phyloP scores from a whole-genome alignment of 2,329 filamentous ascomycete species.

The Botrytis aclada region DNA sequence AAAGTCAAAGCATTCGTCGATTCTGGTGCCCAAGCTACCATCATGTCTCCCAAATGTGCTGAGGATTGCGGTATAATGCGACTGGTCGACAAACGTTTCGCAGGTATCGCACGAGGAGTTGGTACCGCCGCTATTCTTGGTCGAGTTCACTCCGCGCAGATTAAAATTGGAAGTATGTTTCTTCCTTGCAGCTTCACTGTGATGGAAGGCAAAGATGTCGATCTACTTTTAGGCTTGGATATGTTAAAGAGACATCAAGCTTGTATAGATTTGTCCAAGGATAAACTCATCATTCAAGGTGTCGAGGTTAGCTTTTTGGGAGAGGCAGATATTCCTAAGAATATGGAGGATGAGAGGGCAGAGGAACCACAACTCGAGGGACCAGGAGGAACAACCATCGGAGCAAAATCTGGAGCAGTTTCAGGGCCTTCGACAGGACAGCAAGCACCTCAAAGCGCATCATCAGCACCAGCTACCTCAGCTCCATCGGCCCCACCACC shows the following conservation, averaged over 20 bases:
- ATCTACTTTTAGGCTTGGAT: slow-evolving; percentile 87
- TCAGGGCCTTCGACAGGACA: slow-evolving; percentile 43
- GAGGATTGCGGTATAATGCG: slow-evolving; percentile 94
- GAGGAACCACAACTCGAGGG: slow-evolving; percentile 83
- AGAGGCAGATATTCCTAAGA: slow-evolving; percentile 91
- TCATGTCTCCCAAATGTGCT: slow-evolving; percentile 94
- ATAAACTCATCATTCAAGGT: slow-evolving; percentile 82
- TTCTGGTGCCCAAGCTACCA: slow-evolving; percentile 94
- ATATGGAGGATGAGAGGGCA: slow-evolving; percentile 66
- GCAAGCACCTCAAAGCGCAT: slow-evolving; percentile 21
- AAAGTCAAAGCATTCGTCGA: slow-evolving; percentile 96
- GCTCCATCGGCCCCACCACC: slow-evolving; percentile 21
- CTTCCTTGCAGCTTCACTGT: slow-evolving; percentile 96
- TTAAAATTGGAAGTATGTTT: slow-evolving; percentile 84
- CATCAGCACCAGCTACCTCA: slow-evolving; percentile 4
- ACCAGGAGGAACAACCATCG: slow-evolving; percentile 84
- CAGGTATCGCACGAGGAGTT: slow-evolving; percentile 87
- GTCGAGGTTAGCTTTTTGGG: slow-evolving; percentile 86
- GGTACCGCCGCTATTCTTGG: slow-evolving; percentile 93
- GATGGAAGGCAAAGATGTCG: slow-evolving; percentile 98
- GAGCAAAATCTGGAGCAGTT: slow-evolving; percentile 76
- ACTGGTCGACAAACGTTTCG: slow-evolving; percentile 86
- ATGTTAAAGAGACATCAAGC: slow-evolving; percentile 97
- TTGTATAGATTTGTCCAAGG: slow-evolving; percentile 80
- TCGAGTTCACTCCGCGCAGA: slow-evolving; percentile 90